Percentiles rank a stretch among this genome's conserved stretches.
Conservation (phyloP, 192 early-diverging fungal genomes). For the Rhizoclosmatium globosum region DNA sequence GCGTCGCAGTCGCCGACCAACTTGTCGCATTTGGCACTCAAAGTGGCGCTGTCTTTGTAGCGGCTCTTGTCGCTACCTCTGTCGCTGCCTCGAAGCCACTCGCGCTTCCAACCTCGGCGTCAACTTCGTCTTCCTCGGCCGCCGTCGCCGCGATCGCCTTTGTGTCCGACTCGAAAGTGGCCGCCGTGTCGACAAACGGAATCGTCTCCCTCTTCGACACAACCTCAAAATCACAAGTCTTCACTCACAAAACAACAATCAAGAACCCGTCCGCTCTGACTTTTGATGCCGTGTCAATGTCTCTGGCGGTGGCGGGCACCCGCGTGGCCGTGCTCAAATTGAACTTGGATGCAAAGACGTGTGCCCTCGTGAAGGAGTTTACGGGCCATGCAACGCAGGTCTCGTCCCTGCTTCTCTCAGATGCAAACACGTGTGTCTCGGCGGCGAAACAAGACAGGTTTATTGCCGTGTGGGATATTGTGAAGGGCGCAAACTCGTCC, state of each 20-base stretch:
- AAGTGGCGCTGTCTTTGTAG: not conserved
- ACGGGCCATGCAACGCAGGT: conserved; percentile 52
- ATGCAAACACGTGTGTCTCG: conserved; percentile 34
- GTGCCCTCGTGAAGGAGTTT: conserved; percentile 32
- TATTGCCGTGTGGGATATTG: conserved; percentile 49
- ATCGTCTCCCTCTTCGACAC: not conserved
- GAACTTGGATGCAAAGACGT: not conserved
- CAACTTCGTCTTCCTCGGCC: not conserved
- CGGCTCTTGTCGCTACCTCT: not conserved
- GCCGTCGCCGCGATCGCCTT: not conserved
- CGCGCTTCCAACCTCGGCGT: not conserved
- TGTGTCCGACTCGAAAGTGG: not conserved
- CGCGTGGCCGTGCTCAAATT: not conserved
- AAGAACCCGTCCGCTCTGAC: no score
- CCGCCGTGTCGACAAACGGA: not conserved
- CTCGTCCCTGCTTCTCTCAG: conserved; percentile 22
- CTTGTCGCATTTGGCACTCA: not conserved
- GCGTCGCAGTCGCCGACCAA: not conserved
- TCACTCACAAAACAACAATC: no score
- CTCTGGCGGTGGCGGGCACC: not conserved
- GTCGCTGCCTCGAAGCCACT: not conserved
- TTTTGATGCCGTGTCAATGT: no score
- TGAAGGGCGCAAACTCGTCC: conserved; percentile 15
- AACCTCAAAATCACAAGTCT: no score
- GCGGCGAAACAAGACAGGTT: conserved; percentile 50